A percentile compares a stretch with the other conserved stretches of the same genome.
Evolutionary conservation across 2,329 filamentous ascomycete genomes (phyloP).

Genomic region (Periconia digitata): DNA sequence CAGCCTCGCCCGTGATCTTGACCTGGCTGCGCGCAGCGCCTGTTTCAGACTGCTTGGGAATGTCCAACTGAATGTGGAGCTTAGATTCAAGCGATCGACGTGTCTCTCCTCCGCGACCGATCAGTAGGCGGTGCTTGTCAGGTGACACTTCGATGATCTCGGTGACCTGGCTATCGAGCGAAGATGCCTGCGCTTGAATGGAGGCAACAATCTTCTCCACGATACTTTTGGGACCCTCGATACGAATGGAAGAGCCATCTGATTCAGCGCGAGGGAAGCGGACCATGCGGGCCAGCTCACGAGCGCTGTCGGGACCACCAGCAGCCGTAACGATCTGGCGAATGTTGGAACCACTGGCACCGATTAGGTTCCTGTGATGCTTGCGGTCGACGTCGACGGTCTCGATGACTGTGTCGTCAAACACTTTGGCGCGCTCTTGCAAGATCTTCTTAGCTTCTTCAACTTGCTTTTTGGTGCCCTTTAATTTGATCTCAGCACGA

Average conservation of each 20-base stretch:
- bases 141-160: slow-evolving; percentile 79
- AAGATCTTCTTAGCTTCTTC: slow-evolving; percentile 89
- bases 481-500: slow-evolving; percentile 83
- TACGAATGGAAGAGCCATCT: slow-evolving; percentile 78
- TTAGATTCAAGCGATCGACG: slow-evolving; percentile 83
- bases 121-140: slow-evolving; percentile 87
- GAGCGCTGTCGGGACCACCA: slow-evolving; percentile 84
- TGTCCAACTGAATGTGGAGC: slow-evolving; percentile 84
- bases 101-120: slow-evolving; percentile 86
- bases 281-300: slow-evolving; percentile 82
- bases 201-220: slow-evolving; percentile 86
- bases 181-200: slow-evolving; percentile 78
- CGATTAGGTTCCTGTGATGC: slow-evolving; percentile 88
- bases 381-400: slow-evolving; percentile 92
- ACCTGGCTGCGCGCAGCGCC: slow-evolving; percentile 81
- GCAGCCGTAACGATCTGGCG: slow-evolving; percentile 84
- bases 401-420: slow-evolving; percentile 85
- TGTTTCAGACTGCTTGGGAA: slow-evolving; percentile 71
- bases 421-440: slow-evolving; percentile 80
- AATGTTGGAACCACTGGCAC: slow-evolving; percentile 79
- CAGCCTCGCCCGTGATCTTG: slow-evolving; percentile 78
- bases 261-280: slow-evolving; percentile 91
- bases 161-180: slow-evolving; percentile 80
- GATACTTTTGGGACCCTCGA: slow-evolving; percentile 81
- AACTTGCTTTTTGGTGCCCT: slow-evolving; percentile 89